Evolutionary conservation across 2,329 filamentous ascomycete species (phyloP).

Genomic region (Pezicula carpinea): DNA sequence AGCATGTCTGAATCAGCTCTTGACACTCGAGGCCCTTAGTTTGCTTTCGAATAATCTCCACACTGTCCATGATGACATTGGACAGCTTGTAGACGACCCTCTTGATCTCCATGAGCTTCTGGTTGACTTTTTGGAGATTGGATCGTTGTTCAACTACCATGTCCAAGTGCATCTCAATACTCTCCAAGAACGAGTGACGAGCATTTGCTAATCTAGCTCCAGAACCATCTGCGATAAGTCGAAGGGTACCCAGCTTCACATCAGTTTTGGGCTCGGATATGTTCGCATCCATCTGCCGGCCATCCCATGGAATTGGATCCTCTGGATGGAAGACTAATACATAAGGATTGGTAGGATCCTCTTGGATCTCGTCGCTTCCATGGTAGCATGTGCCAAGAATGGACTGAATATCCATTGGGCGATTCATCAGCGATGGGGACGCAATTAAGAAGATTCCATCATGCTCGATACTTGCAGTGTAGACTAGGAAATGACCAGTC

Average conservation of each 20-base stretch:
- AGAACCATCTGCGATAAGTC: slow-evolving; percentile 84
- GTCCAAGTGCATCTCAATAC: slow-evolving; percentile 80
- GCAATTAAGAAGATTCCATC: slow-evolving; percentile 81
- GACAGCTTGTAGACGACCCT: slow-evolving; percentile 94
- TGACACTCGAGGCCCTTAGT: slow-evolving; percentile 81
- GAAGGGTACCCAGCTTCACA: slow-evolving; percentile 78
- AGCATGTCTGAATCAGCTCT: slow-evolving; percentile 95
- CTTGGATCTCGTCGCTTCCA: slow-evolving; percentile 62
- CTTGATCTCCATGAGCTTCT: slow-evolving; percentile 87
- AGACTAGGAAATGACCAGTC: slow-evolving; percentile 83
- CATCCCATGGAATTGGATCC: slow-evolving; percentile 73
- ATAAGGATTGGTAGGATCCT: slow-evolving; percentile 78
- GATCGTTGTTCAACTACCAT: slow-evolving; percentile 88
- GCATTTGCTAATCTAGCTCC: slow-evolving; percentile 73
- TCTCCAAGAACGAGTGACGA: slow-evolving; percentile 70
- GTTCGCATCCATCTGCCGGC: slow-evolving; percentile 65
- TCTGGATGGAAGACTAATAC: slow-evolving; percentile 82
- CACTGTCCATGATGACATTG: slow-evolving; percentile 98
- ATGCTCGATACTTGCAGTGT: slow-evolving; percentile 64
- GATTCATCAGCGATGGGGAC: slow-evolving; percentile 70
- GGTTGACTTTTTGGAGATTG: slow-evolving; percentile 87
- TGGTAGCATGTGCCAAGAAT: slow-evolving; percentile 79
- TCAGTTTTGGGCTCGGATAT: slow-evolving; percentile 78
- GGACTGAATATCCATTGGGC: slow-evolving; percentile 76
- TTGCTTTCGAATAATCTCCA: slow-evolving; percentile 86